Conservation (phyloP, 805 yeast species). For the Zygoascus biomembranicola region DNA sequence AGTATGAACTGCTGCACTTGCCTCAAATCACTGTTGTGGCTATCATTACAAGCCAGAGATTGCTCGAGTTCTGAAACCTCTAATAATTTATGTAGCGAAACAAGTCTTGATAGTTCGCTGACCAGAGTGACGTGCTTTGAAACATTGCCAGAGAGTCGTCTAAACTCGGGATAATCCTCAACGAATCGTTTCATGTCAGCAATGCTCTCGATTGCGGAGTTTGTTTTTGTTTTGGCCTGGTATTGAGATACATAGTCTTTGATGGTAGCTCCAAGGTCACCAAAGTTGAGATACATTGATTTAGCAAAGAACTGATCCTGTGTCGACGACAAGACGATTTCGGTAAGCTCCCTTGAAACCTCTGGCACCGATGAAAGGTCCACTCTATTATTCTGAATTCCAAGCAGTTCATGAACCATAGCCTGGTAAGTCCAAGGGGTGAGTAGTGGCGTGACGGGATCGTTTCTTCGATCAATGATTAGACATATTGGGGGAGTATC, state of each 20-base stretch:
- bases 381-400: constrained; percentile 74
- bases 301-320: constrained; percentile 73
- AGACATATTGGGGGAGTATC: constrained; percentile 70
- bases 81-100: constrained; percentile 61
- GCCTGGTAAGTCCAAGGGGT: constrained; percentile 98
- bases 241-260: constrained; percentile 78
- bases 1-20: constrained; percentile 50
- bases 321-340: constrained; percentile 56
- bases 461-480: constrained; percentile 75
- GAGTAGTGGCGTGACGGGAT: constrained; percentile 87
- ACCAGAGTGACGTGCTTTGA: constrained; percentile 88
- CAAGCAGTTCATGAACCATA: constrained; percentile 90
- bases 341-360: constrained; percentile 48
- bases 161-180: constrained; percentile 90
- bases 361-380: constrained; percentile 50
- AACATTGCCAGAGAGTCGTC: constrained; percentile 78
- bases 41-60: constrained; percentile 59
- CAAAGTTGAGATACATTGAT: constrained; percentile 84
- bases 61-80: constrained; percentile 88
- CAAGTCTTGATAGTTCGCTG: constrained; percentile 72
- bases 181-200: constrained; percentile 86
- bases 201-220: constrained; percentile 63
- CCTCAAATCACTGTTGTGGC: constrained; percentile 47
- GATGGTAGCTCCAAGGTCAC: constrained; percentile 82
- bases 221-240: constrained; percentile 69